phyloP scores from a whole-genome alignment of 1,284 basidiomycete genomes.

The Omphalotus olearius region DNA sequence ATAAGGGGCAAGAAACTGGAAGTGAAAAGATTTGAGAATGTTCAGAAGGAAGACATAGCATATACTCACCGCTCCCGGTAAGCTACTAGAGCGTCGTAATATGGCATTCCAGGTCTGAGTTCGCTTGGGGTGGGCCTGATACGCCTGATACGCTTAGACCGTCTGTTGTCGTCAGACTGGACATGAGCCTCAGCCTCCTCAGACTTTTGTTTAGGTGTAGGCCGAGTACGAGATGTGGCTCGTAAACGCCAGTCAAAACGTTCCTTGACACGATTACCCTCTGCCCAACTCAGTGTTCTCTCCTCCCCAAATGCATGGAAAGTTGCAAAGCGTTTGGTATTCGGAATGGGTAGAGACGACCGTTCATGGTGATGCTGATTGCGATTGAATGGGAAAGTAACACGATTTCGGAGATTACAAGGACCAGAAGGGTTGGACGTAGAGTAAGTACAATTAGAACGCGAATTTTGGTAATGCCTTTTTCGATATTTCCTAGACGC shows the following conservation, averaged over 20 bases:
- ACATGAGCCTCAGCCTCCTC: not conserved
- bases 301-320: too few relatives aligned
- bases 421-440: not conserved
- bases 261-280: not conserved
- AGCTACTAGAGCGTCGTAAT: conserved; percentile 38
- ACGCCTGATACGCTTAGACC: conserved; percentile 26
- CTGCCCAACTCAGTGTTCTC: not conserved
- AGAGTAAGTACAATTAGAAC: not conserved
- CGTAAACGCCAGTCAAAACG: conserved; percentile 37
- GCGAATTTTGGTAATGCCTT: not conserved
- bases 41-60: not conserved
- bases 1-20: conserved; percentile 63
- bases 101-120: conserved; percentile 31
- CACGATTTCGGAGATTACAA: not conserved
- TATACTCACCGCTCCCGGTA: conserved; percentile 38
- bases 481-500: not conserved
- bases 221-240: conserved; percentile 27
- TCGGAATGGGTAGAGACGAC: not conserved
- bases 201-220: conserved; percentile 3
- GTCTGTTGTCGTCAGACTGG: not conserved
- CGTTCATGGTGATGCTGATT: not conserved
- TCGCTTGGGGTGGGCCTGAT: conserved; percentile 29
- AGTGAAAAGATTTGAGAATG: not conserved
- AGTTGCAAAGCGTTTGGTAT: not conserved
- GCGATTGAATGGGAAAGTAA: not conserved